phyloP scores from a whole-genome alignment of 108 stramenopile species.

The Seminavis robusta region DNA sequence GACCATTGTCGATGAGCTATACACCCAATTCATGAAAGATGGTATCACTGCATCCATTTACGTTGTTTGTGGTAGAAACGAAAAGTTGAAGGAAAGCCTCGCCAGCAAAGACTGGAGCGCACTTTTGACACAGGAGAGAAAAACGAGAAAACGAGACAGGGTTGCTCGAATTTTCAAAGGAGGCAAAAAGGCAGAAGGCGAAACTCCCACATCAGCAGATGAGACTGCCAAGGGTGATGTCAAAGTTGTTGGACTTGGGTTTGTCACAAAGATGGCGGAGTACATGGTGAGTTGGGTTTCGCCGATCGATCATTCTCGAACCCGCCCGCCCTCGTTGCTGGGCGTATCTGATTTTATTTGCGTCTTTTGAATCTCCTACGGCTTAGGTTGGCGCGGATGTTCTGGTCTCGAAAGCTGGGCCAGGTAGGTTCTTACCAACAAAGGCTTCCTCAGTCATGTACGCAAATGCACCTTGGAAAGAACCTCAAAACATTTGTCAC shows the following conservation, averaged over 20 bases:
- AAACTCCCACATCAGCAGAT: constrained; percentile 1
- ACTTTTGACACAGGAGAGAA: constrained; percentile 6
- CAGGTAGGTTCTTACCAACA: too few species aligned
- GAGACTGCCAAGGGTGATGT: constrained; percentile 48
- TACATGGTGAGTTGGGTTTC: too few species aligned
- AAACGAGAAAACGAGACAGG: background rate
- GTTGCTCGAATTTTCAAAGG: background rate
- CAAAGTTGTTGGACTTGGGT: constrained; percentile 80
- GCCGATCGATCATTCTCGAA: too few species aligned
- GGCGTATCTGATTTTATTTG: too few species aligned
- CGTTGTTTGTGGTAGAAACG: constrained; percentile 94
- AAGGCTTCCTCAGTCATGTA: too few species aligned
- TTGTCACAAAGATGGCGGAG: constrained; percentile 92
- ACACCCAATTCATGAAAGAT: constrained; percentile 34
- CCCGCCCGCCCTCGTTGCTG: too few species aligned
- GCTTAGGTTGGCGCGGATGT: constrained; percentile 89
- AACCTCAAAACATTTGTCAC: too few species aligned
- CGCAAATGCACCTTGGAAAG: too few species aligned
- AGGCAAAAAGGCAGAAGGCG: constrained; percentile 7
- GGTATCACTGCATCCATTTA: constrained; percentile 85
- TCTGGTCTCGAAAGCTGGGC: constrained; percentile 93
- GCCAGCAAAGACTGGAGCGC: constrained; percentile 65
- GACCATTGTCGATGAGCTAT: constrained; percentile 77
- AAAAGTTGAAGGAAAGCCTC: constrained; percentile 60
- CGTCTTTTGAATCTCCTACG: too few species aligned